Percentiles rank a stretch among this genome's conserved stretches.
Evolutionary conservation across 2,329 filamentous ascomycete species (phyloP).

Genomic region (Fusarium nanum): DNA sequence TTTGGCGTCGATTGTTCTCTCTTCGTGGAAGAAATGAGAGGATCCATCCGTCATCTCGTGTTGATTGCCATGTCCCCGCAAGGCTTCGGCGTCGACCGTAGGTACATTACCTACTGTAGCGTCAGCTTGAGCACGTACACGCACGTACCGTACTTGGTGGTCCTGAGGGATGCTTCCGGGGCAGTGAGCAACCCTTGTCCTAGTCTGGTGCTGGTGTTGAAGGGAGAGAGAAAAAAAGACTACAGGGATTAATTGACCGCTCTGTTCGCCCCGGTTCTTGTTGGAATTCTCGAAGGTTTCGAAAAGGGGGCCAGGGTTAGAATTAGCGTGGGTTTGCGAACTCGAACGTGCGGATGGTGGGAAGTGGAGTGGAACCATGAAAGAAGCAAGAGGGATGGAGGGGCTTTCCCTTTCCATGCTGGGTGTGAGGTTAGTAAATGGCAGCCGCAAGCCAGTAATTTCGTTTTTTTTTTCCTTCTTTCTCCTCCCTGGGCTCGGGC

Average conservation of each 20-base stretch:
- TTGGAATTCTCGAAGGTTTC: constrained; percentile 49
- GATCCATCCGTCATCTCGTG: constrained; percentile 49
- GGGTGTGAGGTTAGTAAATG: constrained; percentile 18
- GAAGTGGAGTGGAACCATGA: constrained; percentile 9
- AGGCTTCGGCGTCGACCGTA: constrained; percentile 44
- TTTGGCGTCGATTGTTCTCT: constrained; percentile 9
- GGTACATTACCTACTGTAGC: constrained; percentile 5
- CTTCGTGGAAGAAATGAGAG: constrained; percentile 42
- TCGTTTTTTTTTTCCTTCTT: constrained; percentile 3
- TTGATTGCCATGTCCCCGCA: constrained; percentile 47
- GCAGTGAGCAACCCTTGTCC: constrained; percentile 34
- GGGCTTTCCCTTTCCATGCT: neutral
- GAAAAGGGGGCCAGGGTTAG: constrained; percentile 46
- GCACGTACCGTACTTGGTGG: neutral
- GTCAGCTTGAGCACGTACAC: constrained; percentile 23
- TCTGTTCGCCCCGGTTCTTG: constrained; percentile 44
- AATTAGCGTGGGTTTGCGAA: constrained; percentile 39
- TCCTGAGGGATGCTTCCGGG: constrained; percentile 28
- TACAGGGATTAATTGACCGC: constrained; percentile 45
- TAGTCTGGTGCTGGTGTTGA: constrained; percentile 36
- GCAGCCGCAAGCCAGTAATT: constrained; percentile 30
- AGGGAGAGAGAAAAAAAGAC: constrained; percentile 24
- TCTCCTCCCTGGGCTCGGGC: neutral
- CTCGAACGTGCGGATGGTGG: constrained; percentile 36
- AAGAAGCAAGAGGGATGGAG: constrained; percentile 13